Base-by-base conservation (phyloP, 176 grass and related monocot species). In the Chrysopogon serrulatus region DNA sequence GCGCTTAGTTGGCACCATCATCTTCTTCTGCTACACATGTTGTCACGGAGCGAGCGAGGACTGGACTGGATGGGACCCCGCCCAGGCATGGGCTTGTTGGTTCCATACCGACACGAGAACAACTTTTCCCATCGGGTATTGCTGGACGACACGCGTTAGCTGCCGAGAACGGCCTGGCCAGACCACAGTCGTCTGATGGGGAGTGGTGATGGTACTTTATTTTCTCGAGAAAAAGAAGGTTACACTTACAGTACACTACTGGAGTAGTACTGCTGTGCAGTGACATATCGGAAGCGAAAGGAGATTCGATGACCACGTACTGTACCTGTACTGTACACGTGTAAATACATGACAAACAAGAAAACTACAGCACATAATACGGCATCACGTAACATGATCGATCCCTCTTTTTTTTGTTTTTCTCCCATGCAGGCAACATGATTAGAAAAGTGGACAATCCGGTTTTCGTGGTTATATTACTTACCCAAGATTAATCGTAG, bases 81-180 rank as follows among this genome's bases (percentile, higher is more conserved):
- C 4, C 17, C 47, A 43, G 60, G 4, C 24, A 19, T n/a, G n/a
- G 48, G 64, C 26, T 19, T 73, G 73, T 33, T 83, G 79, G 65
- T 5, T 79, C 66, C 56, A 79, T 33, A 24, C 74, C 82, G 87
- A 85, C 77, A 81, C 82, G 30, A 11, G 59, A 51, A 18, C 24
- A 6, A 17, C 56, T 54, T 36, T 62, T 35, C 14, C n/a, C 37
- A 23, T 15, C 18, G 35, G 24, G 36, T 33, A 4, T 35, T 8
- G 41, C 16, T 21, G 13, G 71, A 28, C 62, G 71, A 77, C 77
- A 85, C 83, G 78, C 83, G 78, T 23, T 40, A 24, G 70, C 49
- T 17, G 54, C 35, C 30, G 42, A 12, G 72, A 82, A 23, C 35
- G 36, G 36, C 35, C 4, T 21, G 36, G 36, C 35, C 4, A 39